Evolutionary conservation across 352 stramenopile species (phyloP).

Genomic region (Achlya hypogyna): DNA sequence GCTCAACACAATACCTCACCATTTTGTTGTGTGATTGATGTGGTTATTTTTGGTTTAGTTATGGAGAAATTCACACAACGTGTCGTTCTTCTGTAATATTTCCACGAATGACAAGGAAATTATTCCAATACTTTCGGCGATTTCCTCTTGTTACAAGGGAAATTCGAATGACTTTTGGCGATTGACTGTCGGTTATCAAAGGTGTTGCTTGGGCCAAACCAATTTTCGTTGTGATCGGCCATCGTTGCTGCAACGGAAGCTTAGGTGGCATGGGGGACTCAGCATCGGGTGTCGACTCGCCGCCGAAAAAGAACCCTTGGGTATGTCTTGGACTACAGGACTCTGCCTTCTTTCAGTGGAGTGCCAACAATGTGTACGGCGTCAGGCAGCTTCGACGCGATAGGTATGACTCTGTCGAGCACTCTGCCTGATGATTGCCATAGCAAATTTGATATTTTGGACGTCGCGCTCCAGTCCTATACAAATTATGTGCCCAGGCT

Average conservation of each 20-base stretch:
- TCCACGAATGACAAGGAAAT: too few species aligned
- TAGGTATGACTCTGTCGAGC: background rate
- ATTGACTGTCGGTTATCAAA: too few species aligned
- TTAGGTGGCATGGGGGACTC: background rate
- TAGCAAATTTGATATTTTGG: background rate
- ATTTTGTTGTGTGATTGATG: too few species aligned
- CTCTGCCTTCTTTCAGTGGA: background rate
- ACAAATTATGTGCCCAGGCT: background rate
- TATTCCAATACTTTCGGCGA: too few species aligned
- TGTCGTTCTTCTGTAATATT: too few species aligned
- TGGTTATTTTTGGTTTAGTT: too few species aligned
- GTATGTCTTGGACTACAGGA: background rate
- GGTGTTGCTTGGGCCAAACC: too few species aligned
- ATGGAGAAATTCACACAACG: too few species aligned
- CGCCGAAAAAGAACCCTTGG: background rate
- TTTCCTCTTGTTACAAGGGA: too few species aligned
- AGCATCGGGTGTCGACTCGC: background rate
- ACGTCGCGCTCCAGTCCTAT: background rate
- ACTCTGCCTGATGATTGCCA: background rate
- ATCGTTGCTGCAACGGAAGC: background rate
- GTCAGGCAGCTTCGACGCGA: background rate
- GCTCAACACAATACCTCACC: too few species aligned
- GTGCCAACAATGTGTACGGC: background rate
- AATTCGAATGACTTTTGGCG: too few species aligned
- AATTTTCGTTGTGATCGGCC: too few species aligned